Percentiles rank a stretch among this genome's conserved stretches.
These are phyloP conservation scores for Blastobotrys attinorum DNA, from an alignment of 805 yeast genomes.

Conservation along the genomic window DNA sequence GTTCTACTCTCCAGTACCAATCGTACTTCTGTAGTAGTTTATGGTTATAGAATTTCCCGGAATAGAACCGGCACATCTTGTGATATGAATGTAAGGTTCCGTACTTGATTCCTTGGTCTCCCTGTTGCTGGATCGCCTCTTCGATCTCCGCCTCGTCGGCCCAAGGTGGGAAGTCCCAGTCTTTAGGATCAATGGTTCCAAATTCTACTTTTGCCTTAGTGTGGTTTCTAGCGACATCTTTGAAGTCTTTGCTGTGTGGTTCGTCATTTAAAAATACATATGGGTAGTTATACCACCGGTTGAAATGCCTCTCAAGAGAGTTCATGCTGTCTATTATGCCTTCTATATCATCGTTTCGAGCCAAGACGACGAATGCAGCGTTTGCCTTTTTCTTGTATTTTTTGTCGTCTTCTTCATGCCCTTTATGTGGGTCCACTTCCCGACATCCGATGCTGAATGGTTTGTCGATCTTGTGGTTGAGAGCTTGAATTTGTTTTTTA, in stretches of 20 bases:
- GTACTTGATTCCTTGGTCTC: conserved; percentile 76
- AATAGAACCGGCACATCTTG: conserved; percentile 90
- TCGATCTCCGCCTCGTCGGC: conserved; percentile 38
- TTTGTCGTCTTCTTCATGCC: too few species aligned
- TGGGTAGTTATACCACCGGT: conserved; percentile 90
- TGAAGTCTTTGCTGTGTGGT: conserved; percentile 61
- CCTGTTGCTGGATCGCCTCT: conserved; percentile 63
- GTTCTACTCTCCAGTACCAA: conserved; percentile 98
- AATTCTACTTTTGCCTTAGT: conserved; percentile 62
- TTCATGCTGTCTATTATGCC: conserved; percentile 70
- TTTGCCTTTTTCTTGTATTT: conserved; percentile 46
- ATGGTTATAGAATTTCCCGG: conserved; percentile 77
- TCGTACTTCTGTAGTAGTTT: conserved; percentile 60
- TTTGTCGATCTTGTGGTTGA: conserved; percentile 25
- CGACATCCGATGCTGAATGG: conserved; percentile 52
- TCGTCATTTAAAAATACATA: conserved; percentile 85
- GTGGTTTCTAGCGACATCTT: conserved; percentile 38
- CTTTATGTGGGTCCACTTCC: conserved; percentile 29
- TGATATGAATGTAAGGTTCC: conserved; percentile 80
- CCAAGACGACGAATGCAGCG: conserved; percentile 79
- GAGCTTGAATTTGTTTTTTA: conserved; percentile 8
- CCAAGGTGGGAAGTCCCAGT: conserved; percentile 65
- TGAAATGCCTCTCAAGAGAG: conserved; percentile 79
- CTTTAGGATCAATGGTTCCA: conserved; percentile 49
- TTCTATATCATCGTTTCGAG: conserved; percentile 69